Evolutionary conservation across 192 early-diverging fungal species (phyloP).

Genomic region (Coemansia javaensis): DNA sequence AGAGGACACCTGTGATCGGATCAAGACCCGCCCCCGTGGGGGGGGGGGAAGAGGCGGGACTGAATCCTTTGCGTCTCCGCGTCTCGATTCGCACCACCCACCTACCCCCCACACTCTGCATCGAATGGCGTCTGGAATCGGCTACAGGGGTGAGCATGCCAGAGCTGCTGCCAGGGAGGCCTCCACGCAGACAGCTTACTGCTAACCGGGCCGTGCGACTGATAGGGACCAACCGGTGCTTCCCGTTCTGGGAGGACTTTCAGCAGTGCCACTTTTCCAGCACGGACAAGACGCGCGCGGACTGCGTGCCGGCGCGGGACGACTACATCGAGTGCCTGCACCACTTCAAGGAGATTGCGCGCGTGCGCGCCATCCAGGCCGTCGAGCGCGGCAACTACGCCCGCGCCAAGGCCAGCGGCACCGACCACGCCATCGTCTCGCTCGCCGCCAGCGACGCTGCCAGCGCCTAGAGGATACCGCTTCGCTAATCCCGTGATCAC

Average conservation of each 20-base stretch:
- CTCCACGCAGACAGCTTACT: too few relatives aligned
- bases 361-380: slow-evolving; percentile 46
- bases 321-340: slow-evolving; percentile 97
- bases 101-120: too few relatives aligned
- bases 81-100: too few relatives aligned
- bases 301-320: slow-evolving; percentile 76
- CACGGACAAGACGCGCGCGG: slow-evolving; percentile 65
- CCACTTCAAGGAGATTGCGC: slow-evolving; percentile 80
- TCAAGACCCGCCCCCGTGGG: too few relatives aligned
- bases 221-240: slow-evolving; percentile 85
- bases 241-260: slow-evolving; percentile 96
- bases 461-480: not conserved
- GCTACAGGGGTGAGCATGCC: slow-evolving; percentile 36
- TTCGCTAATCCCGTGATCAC: too few relatives aligned
- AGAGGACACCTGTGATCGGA: too few relatives aligned
- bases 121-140: slow-evolving; percentile 51
- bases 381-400: slow-evolving; percentile 46
- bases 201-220: not conserved
- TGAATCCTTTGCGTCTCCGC: too few relatives aligned
- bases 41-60: too few relatives aligned
- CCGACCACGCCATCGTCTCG: slow-evolving; percentile 45
- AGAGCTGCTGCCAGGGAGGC: not conserved
- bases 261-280: slow-evolving; percentile 79
- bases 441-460: not conserved
- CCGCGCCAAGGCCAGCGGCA: slow-evolving; percentile 37